phyloP scores from a whole-genome alignment of 73 alveolate species.

The Uronychia binucleata region DNA sequence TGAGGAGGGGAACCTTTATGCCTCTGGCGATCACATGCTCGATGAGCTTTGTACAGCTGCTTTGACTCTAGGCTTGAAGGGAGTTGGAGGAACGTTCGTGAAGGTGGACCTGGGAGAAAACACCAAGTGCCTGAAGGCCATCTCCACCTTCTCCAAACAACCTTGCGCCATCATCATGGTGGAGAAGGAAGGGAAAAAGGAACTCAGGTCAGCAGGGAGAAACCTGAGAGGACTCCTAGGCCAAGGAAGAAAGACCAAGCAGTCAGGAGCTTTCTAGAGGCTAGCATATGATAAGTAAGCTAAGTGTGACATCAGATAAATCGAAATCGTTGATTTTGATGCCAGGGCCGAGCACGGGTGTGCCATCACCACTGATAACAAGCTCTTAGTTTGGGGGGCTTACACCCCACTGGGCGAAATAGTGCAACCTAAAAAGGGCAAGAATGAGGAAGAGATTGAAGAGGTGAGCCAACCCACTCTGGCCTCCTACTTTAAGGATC shows the following conservation, averaged over 20 bases:
- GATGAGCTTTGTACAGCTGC: constrained; percentile 21
- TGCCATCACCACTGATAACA: constrained; percentile 47
- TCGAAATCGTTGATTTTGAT: constrained; percentile 25
- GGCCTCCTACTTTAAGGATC: constrained; percentile 43
- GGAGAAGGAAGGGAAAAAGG: constrained; percentile 10
- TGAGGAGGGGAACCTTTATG: constrained; percentile 47
- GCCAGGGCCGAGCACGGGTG: constrained; percentile 38
- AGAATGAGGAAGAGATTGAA: background rate
- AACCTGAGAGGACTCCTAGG: constrained; percentile 6
- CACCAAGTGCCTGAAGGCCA: background rate
- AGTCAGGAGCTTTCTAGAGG: constrained; percentile 15
- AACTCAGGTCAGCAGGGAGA: constrained; percentile 23
- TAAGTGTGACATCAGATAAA: background rate
- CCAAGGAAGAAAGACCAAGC: constrained; percentile 5
- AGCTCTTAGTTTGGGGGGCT: constrained; percentile 59
- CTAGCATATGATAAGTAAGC: constrained; percentile 41
- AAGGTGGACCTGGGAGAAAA: constrained; percentile 13
- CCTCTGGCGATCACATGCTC: constrained; percentile 40
- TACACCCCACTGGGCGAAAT: background rate
- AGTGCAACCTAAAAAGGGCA: background rate
- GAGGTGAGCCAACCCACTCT: constrained; percentile 17
- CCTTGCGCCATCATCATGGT: constrained; percentile 3
- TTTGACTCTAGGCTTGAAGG: background rate
- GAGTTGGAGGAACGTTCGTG: constrained; percentile 22
- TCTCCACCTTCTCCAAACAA: background rate